These are phyloP conservation scores for Alternaria sp. DNA, from an alignment of 2,329 filamentous ascomycete genomes.

Conservation along the genomic window DNA sequence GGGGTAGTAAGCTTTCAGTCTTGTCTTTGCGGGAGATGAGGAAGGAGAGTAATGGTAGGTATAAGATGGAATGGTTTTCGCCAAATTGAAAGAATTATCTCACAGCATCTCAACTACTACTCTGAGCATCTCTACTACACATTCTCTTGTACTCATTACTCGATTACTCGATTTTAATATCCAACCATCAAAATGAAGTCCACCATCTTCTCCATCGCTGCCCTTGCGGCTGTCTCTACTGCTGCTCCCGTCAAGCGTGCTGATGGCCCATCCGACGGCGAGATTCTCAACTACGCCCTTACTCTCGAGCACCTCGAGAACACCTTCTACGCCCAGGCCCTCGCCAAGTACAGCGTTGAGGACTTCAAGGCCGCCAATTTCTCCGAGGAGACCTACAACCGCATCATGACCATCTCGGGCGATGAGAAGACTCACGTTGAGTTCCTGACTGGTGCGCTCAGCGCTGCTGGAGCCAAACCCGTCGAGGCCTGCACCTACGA, in stretches of 20 bases:
- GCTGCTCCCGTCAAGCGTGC: constrained; percentile 40
- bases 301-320: constrained; percentile 63
- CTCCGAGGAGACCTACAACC: constrained; percentile 63
- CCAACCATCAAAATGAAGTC: constrained; percentile 27
- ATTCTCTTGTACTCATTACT: constrained; percentile 3
- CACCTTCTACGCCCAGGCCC: constrained; percentile 68
- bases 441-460: constrained; percentile 61
- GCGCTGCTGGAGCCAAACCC: constrained; percentile 58
- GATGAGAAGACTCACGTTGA: constrained; percentile 69
- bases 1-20: constrained; percentile 6
- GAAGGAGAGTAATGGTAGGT: not conserved
- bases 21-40: not conserved
- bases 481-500: constrained; percentile 65
- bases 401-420: constrained; percentile 63
- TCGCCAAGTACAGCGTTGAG: constrained; percentile 62
- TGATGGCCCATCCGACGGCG: constrained; percentile 30
- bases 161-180: not conserved
- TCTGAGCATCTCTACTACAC: constrained; percentile 1
- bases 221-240: constrained; percentile 23
- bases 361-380: constrained; percentile 40
- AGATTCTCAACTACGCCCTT: constrained; percentile 56
- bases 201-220: constrained; percentile 19
- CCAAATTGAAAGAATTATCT: not conserved
- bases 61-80: not conserved
- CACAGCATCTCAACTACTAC: constrained; percentile 1